Percentiles rank a stretch among this genome's conserved stretches.
phyloP scores from a whole-genome alignment of 306 rosid species.

The Abrus precatorius region DNA sequence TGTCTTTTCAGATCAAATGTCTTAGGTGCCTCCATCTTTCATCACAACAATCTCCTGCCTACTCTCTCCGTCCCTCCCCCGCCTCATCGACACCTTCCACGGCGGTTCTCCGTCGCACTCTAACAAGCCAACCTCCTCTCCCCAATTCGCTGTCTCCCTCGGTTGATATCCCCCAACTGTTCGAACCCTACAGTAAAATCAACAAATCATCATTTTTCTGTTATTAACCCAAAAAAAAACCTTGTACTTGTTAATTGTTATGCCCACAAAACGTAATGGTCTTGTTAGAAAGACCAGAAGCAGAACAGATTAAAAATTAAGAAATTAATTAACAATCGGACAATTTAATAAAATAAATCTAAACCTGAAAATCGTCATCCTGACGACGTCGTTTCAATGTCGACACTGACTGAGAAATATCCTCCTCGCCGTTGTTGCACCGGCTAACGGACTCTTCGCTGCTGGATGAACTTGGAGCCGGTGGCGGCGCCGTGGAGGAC shows the following conservation, averaged over 20 bases:
- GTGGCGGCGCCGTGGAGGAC: slow-evolving; percentile 63
- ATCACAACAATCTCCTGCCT: slow-evolving; percentile 11
- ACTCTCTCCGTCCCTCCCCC: slow-evolving; percentile 30
- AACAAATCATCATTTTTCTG: background rate
- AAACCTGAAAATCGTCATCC: slow-evolving; percentile 58
- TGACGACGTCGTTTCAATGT: slow-evolving; percentile 63
- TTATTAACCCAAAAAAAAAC: background rate
- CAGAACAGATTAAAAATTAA: background rate
- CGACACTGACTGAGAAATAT: slow-evolving; percentile 18
- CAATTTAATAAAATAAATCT: background rate
- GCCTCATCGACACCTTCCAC: slow-evolving; percentile 33
- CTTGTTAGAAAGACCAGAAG: background rate
- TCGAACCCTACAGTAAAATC: slow-evolving; percentile 28
- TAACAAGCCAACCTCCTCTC: slow-evolving; percentile 34
- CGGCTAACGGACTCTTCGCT: slow-evolving; percentile 61
- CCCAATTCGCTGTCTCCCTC: slow-evolving; percentile 29
- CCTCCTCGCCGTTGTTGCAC: slow-evolving; percentile 46
- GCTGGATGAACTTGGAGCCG: slow-evolving; percentile 63
- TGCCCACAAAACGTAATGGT: background rate
- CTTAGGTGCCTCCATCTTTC: slow-evolving; percentile 25
- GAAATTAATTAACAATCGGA: background rate
- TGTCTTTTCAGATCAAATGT: slow-evolving; percentile 52
- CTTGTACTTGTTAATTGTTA: background rate
- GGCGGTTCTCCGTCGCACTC: slow-evolving; percentile 44
- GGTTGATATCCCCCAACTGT: slow-evolving; percentile 14